Evolutionary conservation across 179 eudicot species (phyloP).

Genomic region (Camellia oleifera): DNA sequence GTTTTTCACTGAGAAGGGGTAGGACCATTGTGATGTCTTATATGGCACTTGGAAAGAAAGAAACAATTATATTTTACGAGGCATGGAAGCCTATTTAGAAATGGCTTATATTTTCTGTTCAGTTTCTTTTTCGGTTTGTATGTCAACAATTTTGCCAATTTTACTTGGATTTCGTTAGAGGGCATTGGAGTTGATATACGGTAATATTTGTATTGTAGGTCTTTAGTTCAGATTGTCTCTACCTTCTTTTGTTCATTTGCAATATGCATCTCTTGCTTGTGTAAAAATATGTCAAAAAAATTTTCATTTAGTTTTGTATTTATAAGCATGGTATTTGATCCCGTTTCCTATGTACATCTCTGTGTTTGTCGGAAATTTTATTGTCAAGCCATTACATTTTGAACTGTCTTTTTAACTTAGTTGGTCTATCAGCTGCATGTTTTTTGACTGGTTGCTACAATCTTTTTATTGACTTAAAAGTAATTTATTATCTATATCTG

Average conservation of each 20-base stretch:
- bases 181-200: not conserved
- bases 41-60: not conserved
- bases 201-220: not conserved
- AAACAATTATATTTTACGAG: not conserved
- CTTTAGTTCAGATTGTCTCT: no score
- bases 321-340: not conserved
- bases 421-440: not conserved
- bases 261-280: not conserved
- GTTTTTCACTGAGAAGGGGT: not conserved
- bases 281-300: no score
- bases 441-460: not conserved
- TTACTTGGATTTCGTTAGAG: not conserved
- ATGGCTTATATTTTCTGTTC: not conserved
- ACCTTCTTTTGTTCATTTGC: not conserved
- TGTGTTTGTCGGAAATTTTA: not conserved
- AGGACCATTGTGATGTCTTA: not conserved
- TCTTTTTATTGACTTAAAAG: not conserved
- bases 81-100: not conserved
- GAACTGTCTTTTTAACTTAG: not conserved
- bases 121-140: not conserved
- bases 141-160: not conserved
- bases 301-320: not conserved
- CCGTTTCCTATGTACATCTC: not conserved
- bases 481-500: not conserved
- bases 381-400: not conserved